A percentile compares a stretch with the other conserved stretches of the same genome.
Evolutionary conservation across 208 protist species (phyloP).

Genomic region (Angomonas ambiguus): DNA sequence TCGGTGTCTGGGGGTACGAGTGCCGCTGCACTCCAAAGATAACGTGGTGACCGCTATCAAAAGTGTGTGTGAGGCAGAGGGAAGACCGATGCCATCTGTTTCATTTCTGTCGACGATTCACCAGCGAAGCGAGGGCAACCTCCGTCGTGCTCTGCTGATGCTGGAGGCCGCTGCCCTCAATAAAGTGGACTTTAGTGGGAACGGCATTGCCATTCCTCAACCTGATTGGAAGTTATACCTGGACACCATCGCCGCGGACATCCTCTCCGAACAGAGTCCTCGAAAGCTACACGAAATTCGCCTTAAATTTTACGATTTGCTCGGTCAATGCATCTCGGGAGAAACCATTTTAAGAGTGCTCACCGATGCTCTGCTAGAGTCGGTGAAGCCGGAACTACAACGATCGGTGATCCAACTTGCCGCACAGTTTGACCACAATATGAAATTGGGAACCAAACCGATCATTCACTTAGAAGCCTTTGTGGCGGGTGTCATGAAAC

Average conservation of each 20-base stretch:
- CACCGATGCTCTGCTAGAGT: conserved; percentile 70
- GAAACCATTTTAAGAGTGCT: conserved; percentile 93
- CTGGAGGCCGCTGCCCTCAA: conserved; percentile 93
- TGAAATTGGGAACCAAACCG: conserved; percentile 95
- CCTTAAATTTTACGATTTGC: conserved; percentile 97
- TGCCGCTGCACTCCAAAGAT: conserved; percentile 91
- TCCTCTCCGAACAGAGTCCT: conserved; percentile 94
- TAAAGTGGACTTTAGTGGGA: conserved; percentile 79
- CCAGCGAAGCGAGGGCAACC: conserved; percentile 88
- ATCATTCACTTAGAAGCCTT: conserved; percentile 99
- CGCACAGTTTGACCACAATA: conserved; percentile 95
- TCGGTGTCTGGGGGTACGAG: conserved; percentile 96
- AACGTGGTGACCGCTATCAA: conserved; percentile 82
- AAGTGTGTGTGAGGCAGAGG: conserved; percentile 69
- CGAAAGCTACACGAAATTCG: conserved; percentile 91
- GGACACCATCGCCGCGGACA: conserved; percentile 84
- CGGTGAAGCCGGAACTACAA: conserved; percentile 69
- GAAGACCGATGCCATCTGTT: conserved; percentile 40
- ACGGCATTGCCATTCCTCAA: conserved; percentile 62
- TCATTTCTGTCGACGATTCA: conserved; percentile 73
- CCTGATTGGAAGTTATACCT: conserved; percentile 97
- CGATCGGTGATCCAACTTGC: conserved; percentile 87
- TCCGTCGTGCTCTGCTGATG: conserved; percentile 95
- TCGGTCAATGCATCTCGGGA: conserved; percentile 98
- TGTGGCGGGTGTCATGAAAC: conserved; percentile 79